These are phyloP conservation scores for Xylariaceae sp. DNA, from an alignment of 2,329 filamentous ascomycete species.

Conservation along the genomic window DNA sequence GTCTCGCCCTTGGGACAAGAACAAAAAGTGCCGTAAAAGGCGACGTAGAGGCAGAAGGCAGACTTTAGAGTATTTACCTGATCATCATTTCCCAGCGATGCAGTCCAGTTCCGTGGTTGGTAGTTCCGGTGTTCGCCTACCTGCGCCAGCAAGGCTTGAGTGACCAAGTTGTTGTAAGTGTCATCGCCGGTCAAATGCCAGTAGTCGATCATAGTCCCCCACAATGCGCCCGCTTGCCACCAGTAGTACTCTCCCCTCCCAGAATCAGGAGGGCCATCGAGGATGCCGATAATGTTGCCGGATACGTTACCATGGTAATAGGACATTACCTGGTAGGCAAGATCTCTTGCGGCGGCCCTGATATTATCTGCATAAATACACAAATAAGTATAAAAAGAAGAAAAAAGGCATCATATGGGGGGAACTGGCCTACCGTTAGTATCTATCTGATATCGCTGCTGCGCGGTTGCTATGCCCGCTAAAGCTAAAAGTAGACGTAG, in stretches of 20 bases:
- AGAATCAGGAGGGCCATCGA: conserved; percentile 30
- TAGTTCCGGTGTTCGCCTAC: conserved; percentile 42
- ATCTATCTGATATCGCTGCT: conserved; percentile 19
- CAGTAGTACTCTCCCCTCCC: conserved; percentile 30
- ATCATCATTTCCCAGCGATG: conserved; percentile 48
- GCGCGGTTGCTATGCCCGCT: conserved; percentile 11
- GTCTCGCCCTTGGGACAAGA: too few species aligned
- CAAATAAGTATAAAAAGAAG: conserved; percentile 9
- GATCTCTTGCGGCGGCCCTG: conserved; percentile 37
- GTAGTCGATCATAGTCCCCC: conserved; percentile 33
- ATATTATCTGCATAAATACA: conserved; percentile 42
- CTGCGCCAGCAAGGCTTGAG: conserved; percentile 42
- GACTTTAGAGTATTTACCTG: conserved; percentile 29
- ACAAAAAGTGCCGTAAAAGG: too few species aligned
- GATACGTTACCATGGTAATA: conserved; percentile 33
- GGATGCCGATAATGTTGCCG: conserved; percentile 30
- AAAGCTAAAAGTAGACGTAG: conserved; percentile 6
- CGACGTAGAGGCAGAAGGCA: too few species aligned
- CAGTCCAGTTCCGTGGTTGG: conserved; percentile 43
- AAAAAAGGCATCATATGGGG: background rate
- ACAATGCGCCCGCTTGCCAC: conserved; percentile 34
- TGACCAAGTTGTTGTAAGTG: conserved; percentile 48
- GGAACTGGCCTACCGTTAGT: conserved; percentile 16
- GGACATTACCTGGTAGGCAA: conserved; percentile 29
- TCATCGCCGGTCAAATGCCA: conserved; percentile 52